Percentiles rank a stretch among this genome's conserved stretches.
phyloP scores from a whole-genome alignment of 2,329 filamentous ascomycete species.

The Rhynchosporium agropyri region DNA sequence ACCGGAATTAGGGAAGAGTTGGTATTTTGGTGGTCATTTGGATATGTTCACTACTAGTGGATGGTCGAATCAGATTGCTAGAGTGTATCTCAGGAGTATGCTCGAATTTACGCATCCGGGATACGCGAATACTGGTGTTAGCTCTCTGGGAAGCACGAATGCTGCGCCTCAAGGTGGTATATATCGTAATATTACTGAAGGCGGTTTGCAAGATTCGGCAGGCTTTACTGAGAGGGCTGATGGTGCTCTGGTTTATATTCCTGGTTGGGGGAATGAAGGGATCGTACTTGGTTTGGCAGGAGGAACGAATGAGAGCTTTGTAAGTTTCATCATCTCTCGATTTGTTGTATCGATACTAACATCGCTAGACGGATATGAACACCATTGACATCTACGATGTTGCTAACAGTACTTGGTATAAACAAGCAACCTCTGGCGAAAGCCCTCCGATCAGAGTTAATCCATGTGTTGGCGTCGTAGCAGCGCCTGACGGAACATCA shows the following conservation, averaged over 20 bases:
- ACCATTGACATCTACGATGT: conserved; percentile 79
- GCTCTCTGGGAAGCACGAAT: conserved; percentile 53
- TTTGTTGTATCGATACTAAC: conserved; percentile 9
- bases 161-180: conserved; percentile 63
- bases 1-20: conserved; percentile 69
- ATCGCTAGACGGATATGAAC: conserved; percentile 60
- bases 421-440: conserved; percentile 67
- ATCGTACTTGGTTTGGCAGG: conserved; percentile 74
- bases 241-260: conserved; percentile 71
- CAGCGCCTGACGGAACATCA: conserved; percentile 70
- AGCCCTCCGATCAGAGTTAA: conserved; percentile 69
- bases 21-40: conserved; percentile 78
- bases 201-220: conserved; percentile 65
- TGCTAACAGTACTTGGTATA: conserved; percentile 70
- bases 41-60: conserved; percentile 59
- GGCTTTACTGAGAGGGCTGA: conserved; percentile 76
- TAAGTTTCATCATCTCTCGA: conserved; percentile 42
- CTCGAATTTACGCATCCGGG: conserved; percentile 77
- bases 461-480: conserved; percentile 69
- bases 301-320: conserved; percentile 69
- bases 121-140: conserved; percentile 63
- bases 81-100: conserved; percentile 73
- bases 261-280: conserved; percentile 71
- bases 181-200: conserved; percentile 75
- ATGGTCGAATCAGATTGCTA: conserved; percentile 66